Evolutionary conservation across 2,329 filamentous ascomycete genomes (phyloP), one percentile per base, ranked within the genome.

Genomic region (Aspergillus novoparasiticus): DNA sequence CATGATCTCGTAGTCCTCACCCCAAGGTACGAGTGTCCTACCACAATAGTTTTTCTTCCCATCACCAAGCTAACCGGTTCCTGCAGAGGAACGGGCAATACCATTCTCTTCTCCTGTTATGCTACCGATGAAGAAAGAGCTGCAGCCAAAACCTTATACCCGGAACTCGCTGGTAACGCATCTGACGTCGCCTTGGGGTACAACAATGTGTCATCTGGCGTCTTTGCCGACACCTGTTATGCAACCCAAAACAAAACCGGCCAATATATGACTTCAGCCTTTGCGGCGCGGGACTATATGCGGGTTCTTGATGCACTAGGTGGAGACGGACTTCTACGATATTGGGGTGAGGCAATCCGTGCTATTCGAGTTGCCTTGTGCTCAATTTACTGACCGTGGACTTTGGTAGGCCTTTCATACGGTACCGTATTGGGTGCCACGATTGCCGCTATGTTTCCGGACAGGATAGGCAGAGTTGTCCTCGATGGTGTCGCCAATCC

Each of bases 251-350:
- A 58, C 30, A 11, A 21, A 11, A 58, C 54, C 12, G 55, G 60
- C 4, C 28, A 39, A 6, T 66, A 79, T 9, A 66, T 83, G 5
- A 79, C 81, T 8, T 82, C 80, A 0, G 76, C 78, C 0, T 82
- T 79, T 61, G 72, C 75, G 0, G 82, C 76, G 0, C 68, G 81
- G 23, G 82, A 85, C 62, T 71, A 82, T 61, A 78, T 82, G 59
- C 55, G 67, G 4, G 74, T 84, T 50, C 79, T 79, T 1, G 81
- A 83, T 46, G 78, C 79, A 0, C 64, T 81, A 0, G 71, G 66
- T 3, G 79, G 80, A 55, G 79, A 80, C 50, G 77, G 77, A 0
- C 36, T 79, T 46, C 62, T 81, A 6, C 61, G 75, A 23, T 83
- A 77, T 63, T 80, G 75, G 76, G 80, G 79, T 50, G 36, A 51